Percentiles rank a stretch among this genome's conserved stretches.
Conservation (phyloP, 2,329 filamentous ascomycete species). For the Phoma herbarum region DNA sequence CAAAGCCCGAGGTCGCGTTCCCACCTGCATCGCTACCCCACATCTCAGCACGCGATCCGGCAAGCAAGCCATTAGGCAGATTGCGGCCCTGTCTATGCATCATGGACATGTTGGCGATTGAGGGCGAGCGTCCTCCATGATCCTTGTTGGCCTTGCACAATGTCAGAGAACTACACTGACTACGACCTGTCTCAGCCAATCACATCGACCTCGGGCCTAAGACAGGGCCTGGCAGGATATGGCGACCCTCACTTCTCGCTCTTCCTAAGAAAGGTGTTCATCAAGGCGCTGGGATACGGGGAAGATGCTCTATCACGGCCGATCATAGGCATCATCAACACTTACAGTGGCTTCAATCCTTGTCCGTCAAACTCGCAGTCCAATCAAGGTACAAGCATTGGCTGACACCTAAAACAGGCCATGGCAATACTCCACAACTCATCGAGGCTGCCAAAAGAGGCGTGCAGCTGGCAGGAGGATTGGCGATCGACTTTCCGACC, state of each 20-base stretch:
- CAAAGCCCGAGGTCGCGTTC: slow-evolving; percentile 8
- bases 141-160: slow-evolving; percentile 1
- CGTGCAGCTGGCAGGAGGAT: slow-evolving; percentile 70
- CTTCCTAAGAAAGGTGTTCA: slow-evolving; percentile 78
- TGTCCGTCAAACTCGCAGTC: slow-evolving; percentile 44
- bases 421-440: slow-evolving; percentile 75
- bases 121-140: not conserved
- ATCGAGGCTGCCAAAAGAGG: slow-evolving; percentile 75
- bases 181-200: slow-evolving; percentile 69
- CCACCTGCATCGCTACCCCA: slow-evolving; percentile 15
- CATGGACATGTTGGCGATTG: not conserved
- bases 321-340: slow-evolving; percentile 79
- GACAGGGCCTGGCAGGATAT: slow-evolving; percentile 72
- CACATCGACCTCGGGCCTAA: slow-evolving; percentile 60
- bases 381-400: not conserved
- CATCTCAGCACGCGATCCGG: slow-evolving; percentile 21
- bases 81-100: slow-evolving; percentile 1
- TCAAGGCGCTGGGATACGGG: slow-evolving; percentile 77
- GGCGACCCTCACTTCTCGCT: slow-evolving; percentile 79
- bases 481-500: slow-evolving; percentile 77
- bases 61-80: slow-evolving; percentile 1
- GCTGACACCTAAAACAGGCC: slow-evolving; percentile 51
- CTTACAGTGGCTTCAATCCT: slow-evolving; percentile 76
- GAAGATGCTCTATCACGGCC: slow-evolving; percentile 75
- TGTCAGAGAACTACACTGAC: slow-evolving; percentile 47